Base-by-base conservation (phyloP, 495 filamentous ascomycete species). In the Lasiosphaeria hispida region DNA sequence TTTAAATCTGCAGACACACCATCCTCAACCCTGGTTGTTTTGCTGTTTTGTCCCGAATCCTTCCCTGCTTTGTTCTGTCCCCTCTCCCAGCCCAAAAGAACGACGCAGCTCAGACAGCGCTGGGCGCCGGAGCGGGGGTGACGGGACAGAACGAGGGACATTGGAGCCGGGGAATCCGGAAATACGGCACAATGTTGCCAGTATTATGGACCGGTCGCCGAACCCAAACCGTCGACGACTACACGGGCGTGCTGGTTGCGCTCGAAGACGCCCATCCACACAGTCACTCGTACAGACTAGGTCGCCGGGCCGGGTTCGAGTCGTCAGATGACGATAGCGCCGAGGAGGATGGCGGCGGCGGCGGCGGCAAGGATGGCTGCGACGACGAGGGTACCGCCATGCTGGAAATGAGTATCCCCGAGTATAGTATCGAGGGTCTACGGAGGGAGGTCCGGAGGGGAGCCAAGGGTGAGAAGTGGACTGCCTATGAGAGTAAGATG, bases 381-480 rank as follows among this genome's bases (percentile, higher is more conserved):
- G 67, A 68, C 39, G 70, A 71, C 55, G 75, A 74, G 64, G 63
- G 56, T 35, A 67, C 61, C 10, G 72, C 65, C 53, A 76, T 75
- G 73, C 58, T 75, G 51, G 69, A 73, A 61, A 74, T 71, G 69
- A 65, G 64, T 49, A 73, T 63, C 23, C 66, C 69, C 48, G 77
- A 80, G 55, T 80, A 82, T 55, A 80, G 77, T 42, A 72, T 81
- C 58, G 77, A 81, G 50, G 78, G 78, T 0, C 58, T 82, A 38
- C 66, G 77, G 48, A 69, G 60, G 33, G 77, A 80, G 51, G 74
- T 78, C 13, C 68, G 72, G 18, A 65, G 65, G 44, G 77, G 78
- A 43, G 63, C 72, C 33, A 63, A 66, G 43, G 74, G 70, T 39
- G 67, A 65, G 30, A 69, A 68, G 47, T 77, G 76, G 74, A 74